Evolutionary conservation across 441 rosid species (phyloP).

Genomic region (Euphorbia corollata): DNA sequence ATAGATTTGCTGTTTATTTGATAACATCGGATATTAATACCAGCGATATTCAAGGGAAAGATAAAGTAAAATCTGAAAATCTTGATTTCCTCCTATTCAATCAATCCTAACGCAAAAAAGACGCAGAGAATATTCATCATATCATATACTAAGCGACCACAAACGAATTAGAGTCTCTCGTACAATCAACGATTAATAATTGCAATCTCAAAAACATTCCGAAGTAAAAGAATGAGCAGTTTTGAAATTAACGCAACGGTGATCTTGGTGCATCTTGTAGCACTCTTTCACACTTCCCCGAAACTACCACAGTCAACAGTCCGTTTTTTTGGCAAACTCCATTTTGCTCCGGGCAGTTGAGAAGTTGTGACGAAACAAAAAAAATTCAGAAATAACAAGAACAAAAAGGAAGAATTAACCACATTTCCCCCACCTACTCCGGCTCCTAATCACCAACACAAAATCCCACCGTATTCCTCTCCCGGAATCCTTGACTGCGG

Average conservation of each 20-base stretch:
- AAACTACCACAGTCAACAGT: not conserved
- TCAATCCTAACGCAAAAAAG: not conserved
- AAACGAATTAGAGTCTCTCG: not conserved
- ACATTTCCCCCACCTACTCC: conserved; percentile 79
- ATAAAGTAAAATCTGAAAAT: not conserved
- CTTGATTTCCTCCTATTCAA: not conserved
- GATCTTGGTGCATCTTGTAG: conserved; percentile 60
- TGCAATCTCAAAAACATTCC: not conserved
- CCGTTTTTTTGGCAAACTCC: not conserved
- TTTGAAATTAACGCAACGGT: conserved; percentile 21
- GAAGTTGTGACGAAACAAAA: not conserved
- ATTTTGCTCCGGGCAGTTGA: not conserved
- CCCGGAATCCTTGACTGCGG: conserved; percentile 29
- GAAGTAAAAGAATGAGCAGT: not conserved
- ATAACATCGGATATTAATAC: not conserved
- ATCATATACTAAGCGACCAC: not conserved
- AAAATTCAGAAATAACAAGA: not conserved
- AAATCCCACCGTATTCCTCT: conserved; percentile 48
- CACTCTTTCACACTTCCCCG: not conserved
- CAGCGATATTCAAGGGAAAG: not conserved
- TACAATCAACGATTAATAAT: not conserved
- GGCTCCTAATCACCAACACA: conserved; percentile 47
- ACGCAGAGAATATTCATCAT: not conserved
- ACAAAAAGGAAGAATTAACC: conserved; percentile 36
- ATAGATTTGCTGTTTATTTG: not conserved